These are phyloP conservation scores for Magnusiomyces fungicola DNA, from an alignment of 1,139 yeast genomes.

Conservation along the genomic window DNA sequence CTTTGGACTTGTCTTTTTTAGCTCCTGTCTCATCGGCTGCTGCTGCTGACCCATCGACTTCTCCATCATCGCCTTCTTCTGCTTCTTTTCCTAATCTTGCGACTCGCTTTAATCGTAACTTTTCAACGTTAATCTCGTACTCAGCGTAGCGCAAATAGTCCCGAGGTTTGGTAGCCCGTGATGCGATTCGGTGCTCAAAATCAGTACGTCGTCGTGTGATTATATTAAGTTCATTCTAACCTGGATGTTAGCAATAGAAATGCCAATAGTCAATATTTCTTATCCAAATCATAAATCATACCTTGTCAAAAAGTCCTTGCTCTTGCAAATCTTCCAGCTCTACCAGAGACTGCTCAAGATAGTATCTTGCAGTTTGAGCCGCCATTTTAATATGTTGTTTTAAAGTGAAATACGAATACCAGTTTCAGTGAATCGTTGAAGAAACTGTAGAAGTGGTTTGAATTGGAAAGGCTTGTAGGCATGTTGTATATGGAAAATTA, in stretches of 20 bases:
- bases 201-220: conserved; percentile 93
- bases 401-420: no score
- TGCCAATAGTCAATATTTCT: no score
- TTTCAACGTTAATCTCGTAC: conserved; percentile 76
- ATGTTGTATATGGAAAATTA: not conserved
- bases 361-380: conserved; percentile 56
- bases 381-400: conserved; percentile 6
- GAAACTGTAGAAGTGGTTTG: not conserved
- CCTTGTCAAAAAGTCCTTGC: conserved; percentile 59
- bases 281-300: not conserved
- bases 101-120: conserved; percentile 65
- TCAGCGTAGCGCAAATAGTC: conserved; percentile 77
- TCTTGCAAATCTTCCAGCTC: conserved; percentile 83
- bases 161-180: conserved; percentile 71
- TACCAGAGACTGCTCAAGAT: conserved; percentile 79
- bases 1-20: conserved; percentile 36
- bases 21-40: not conserved
- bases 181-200: conserved; percentile 83
- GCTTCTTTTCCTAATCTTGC: conserved; percentile 43
- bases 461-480: conserved; percentile 24
- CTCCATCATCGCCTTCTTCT: conserved; percentile 3
- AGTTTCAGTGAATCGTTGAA: no score
- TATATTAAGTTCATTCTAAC: conserved; percentile 68
- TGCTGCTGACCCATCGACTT: not conserved
- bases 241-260: conserved; percentile 23